phyloP scores from a whole-genome alignment of 306 rosid genomes.

The peach (Prunus persica) region Prunus_persica_NCBIv2 NC_034011.1:21563001-21563500 shows the following conservation, averaged over 20 bases:
- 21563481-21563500: slow-evolving; percentile 53
- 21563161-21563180: slow-evolving; percentile 43
- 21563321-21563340: slow-evolving; percentile 48
- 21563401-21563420: slow-evolving; percentile 50
- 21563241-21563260: slow-evolving; percentile 35
- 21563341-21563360: slow-evolving; percentile 35
- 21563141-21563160: slow-evolving; percentile 35
- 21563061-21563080: slow-evolving; percentile 5
- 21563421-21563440: slow-evolving; percentile 42
- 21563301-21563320: slow-evolving; percentile 52
- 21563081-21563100: slow-evolving; percentile 31
- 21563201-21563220: slow-evolving; percentile 50
- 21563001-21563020: slow-evolving; percentile 16
- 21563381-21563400: slow-evolving; percentile 64
- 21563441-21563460: slow-evolving; percentile 55
- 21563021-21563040: background rate
- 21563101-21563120: slow-evolving; percentile 32
- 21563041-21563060: slow-evolving; percentile 5
- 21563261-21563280: slow-evolving; percentile 52
- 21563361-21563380: slow-evolving; percentile 47
- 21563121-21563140: slow-evolving; percentile 48
- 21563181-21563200: slow-evolving; percentile 42
- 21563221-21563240: slow-evolving; percentile 33
- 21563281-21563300: slow-evolving; percentile 52
- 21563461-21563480: slow-evolving; percentile 54